phyloP scores from a whole-genome alignment of 2,329 filamentous ascomycete species.

The Colletotrichum sp. region DNA sequence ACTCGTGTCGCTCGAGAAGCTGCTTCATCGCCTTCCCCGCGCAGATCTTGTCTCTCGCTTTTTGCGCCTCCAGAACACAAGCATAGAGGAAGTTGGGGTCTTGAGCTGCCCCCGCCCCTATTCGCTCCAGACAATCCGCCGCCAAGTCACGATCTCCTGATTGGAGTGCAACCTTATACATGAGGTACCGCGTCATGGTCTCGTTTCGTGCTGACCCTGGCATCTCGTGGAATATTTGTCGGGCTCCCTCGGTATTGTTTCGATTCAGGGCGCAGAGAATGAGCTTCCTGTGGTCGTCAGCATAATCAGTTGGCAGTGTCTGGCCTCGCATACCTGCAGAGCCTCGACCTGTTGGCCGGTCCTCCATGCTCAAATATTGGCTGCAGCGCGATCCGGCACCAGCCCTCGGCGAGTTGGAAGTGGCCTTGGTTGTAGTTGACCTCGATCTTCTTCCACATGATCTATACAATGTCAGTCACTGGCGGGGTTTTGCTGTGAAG shows the following conservation, averaged over 20 bases:
- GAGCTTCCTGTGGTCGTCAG: slow-evolving; percentile 62
- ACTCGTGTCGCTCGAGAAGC: slow-evolving; percentile 30
- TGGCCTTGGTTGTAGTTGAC: slow-evolving; percentile 55
- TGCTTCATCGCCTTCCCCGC: slow-evolving; percentile 45
- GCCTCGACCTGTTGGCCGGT: slow-evolving; percentile 68
- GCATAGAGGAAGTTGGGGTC: slow-evolving; percentile 74
- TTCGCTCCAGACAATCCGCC: slow-evolving; percentile 63
- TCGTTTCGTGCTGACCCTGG: slow-evolving; percentile 61
- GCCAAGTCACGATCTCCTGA: slow-evolving; percentile 62
- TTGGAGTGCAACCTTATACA: slow-evolving; percentile 74
- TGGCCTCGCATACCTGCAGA: slow-evolving; percentile 58
- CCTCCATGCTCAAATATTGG: slow-evolving; percentile 69
- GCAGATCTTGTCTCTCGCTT: slow-evolving; percentile 63
- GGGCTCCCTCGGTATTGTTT: slow-evolving; percentile 58
- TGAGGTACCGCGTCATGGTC: slow-evolving; percentile 71
- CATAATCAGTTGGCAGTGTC: not conserved
- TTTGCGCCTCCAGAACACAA: slow-evolving; percentile 78
- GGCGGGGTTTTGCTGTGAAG: rapidly evolving
- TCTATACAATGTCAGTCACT: slow-evolving; percentile 44
- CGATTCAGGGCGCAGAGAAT: slow-evolving; percentile 71
- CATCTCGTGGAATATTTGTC: slow-evolving; percentile 63
- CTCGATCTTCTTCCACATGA: slow-evolving; percentile 84
- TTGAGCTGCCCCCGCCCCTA: slow-evolving; percentile 57
- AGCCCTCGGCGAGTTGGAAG: slow-evolving; percentile 62
- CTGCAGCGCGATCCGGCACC: slow-evolving; percentile 75